These are phyloP conservation scores for Haematococcus sp. DNA, from an alignment of 139 green algal species.

Conservation along the genomic window DNA sequence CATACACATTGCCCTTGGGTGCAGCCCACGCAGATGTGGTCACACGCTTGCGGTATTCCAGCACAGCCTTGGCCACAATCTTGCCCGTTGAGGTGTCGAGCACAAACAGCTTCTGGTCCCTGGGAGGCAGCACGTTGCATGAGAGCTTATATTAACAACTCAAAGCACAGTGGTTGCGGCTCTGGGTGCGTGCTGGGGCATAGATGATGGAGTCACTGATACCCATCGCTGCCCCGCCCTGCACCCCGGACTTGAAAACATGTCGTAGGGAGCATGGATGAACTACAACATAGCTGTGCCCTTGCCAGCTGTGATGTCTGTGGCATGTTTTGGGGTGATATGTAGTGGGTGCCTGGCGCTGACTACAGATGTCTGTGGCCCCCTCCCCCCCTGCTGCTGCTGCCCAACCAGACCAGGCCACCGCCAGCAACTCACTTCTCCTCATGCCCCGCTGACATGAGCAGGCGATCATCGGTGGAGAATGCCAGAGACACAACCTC, in stretches of 20 bases:
- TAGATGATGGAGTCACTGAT: no score
- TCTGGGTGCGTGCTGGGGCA: no score
- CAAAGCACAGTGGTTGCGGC: no score
- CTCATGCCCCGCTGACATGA: conserved; percentile 32
- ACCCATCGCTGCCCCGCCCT: no score
- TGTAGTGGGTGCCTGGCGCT: no score
- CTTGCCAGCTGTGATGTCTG: no score
- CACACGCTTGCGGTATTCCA: conserved; percentile 24
- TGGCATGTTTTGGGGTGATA: no score
- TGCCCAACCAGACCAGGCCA: neutral
- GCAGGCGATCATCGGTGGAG: conserved; percentile 45
- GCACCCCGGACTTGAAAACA: no score
- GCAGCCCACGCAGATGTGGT: conserved; percentile 31
- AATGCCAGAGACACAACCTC: conserved; percentile 41
- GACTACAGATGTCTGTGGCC: no score
- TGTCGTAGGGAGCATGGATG: no score
- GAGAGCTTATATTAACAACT: no score
- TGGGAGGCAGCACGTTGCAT: conserved; percentile 9
- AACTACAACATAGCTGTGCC: no score
- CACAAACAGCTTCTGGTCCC: conserved; percentile 45
- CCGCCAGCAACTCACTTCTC: neutral
- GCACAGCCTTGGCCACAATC: conserved; percentile 37
- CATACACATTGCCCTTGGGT: conserved; percentile 27
- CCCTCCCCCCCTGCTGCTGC: neutral
- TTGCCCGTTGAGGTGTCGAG: conserved; percentile 46